Evolutionary conservation across 2,329 filamentous ascomycete genomes (phyloP), one percentile per base, ranked within the genome.

Genomic region (Cyphellophora europaea): DNA sequence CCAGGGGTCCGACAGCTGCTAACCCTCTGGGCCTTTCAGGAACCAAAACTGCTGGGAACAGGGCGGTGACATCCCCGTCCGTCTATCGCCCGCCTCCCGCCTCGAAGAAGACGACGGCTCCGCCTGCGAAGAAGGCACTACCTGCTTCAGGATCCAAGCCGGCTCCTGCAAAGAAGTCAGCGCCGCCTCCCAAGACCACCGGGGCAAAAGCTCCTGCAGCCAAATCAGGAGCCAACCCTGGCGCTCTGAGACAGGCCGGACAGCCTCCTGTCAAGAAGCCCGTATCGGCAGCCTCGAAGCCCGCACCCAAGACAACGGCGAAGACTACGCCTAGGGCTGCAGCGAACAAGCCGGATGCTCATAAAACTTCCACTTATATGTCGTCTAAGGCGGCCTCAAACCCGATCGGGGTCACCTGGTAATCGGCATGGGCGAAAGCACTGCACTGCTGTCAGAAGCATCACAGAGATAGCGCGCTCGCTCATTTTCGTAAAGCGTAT

Each of bases 11-110:
- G 12, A 53, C 50, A 3, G 50, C 49, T 1, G 32, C 23, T 17
- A 54, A 54, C 19, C 52, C 52, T 11, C 29, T 54, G 1, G 52
- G 52, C 5, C 34, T 54, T 16, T 42, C 38, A n/a, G 28, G 35
- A 15, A 38, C 34, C 8, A 47, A 42, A 17, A 36, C 41, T 3
- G 30, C 35, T 11, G 48, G 48, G 5, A 50, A 44, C 33, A 28
- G 21, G 27, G 31, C 38, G 12, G 41, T 45, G 27, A 50, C 46
- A 6, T 40, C 37, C 29, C 44, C 44, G 12, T 34, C 30, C 6
- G 17, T 48, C 11, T 48, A 49, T 27, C 35, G 31, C 11, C 35
- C 38, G 14, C 44, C 44, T 13, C 16, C 35, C 4, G 48, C 53
- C 1, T 49, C 44, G 5, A 47, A 41, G 36, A 48, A 43, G 32